Evolutionary conservation across 495 filamentous ascomycete species (phyloP), one percentile per base, ranked within the genome.

Genomic region (Cercophora newfieldiana): DNA sequence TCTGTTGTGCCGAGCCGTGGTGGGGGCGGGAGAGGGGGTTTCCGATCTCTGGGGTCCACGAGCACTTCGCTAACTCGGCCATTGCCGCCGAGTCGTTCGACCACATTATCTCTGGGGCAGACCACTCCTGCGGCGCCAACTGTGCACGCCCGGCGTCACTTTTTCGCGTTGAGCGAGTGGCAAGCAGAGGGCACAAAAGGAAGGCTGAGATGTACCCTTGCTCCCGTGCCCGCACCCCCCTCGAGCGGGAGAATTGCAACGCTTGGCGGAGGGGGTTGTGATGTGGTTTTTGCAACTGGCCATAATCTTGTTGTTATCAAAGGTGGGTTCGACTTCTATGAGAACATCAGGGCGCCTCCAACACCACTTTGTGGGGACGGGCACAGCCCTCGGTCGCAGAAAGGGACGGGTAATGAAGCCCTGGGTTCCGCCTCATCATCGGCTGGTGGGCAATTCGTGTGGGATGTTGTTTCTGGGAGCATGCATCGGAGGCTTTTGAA

Each of bases 151-250:
- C 54, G 50, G 10, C 66, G 71, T 10, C 71, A 73, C 54, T 75
- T 75, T 66, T 75, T 75, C 33, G 63, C 67, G 8, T 31, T 72
- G 44, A 69, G 65, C 30, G 73, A 73, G 57, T 75, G 73, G 73
- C 61, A 44, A 14, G 18, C 10, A 16, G 37, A 44, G 37, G 37
- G 37, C 4, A 44, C 37, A 16, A 44, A 60, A 8, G 54, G 58
- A 26, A 21, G 7, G 67, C 63, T 19, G 61, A 65, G 10, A 18
- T 72, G 30, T 31, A 54, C 24, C 55, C 44, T 19, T 18, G 31
- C 24, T 29, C 7, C n/a, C 25, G 12, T 26, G 0, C 24, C 55
- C 10, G 28, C 49, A 14, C 16, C 51, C 0, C 1, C 26, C 0
- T 18, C 58, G 10, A 37, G n/a, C 30, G 19, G 26, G 19, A 24